A percentile compares a stretch with the other conserved stretches of the same genome.
phyloP scores from a whole-genome alignment of 768 basidiomycete genomes.

The Tylopilus vinaceipallidus region DNA sequence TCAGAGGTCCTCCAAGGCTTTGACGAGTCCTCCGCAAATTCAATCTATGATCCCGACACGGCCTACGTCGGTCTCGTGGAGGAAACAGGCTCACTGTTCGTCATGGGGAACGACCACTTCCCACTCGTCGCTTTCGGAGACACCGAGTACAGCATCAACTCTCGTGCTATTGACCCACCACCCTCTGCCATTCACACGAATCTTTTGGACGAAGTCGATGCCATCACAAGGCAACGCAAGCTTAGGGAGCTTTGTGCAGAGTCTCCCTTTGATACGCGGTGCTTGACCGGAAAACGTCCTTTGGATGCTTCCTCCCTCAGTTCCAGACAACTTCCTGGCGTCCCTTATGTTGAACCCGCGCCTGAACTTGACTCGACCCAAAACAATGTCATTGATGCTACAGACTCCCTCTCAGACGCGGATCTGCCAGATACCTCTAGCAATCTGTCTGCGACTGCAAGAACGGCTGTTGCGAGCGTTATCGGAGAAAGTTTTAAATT shows the following conservation, averaged over 20 bases:
- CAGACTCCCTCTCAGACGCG: constrained; percentile 15
- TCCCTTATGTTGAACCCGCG: constrained; percentile 37
- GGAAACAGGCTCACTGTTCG: constrained; percentile 73
- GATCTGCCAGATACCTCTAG: constrained; percentile 17
- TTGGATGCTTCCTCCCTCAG: constrained; percentile 49
- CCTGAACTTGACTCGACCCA: constrained; percentile 21
- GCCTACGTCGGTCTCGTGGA: constrained; percentile 83
- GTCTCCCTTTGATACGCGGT: constrained; percentile 48
- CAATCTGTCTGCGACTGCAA: constrained; percentile 10
- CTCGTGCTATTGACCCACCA: constrained; percentile 35
- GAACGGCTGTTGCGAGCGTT: constrained; percentile 12
- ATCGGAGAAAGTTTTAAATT: constrained; percentile 15
- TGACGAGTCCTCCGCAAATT: constrained; percentile 33
- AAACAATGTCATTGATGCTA: constrained; percentile 10
- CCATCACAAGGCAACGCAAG: constrained; percentile 44
- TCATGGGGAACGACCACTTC: constrained; percentile 78
- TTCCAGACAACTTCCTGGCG: constrained; percentile 61
- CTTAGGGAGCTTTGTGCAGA: constrained; percentile 39
- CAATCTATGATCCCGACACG: constrained; percentile 46
- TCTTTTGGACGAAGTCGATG: constrained; percentile 42
- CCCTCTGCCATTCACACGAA: constrained; percentile 34
- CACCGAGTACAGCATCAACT: constrained; percentile 35
- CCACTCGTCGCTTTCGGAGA: constrained; percentile 79
- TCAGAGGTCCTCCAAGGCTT: constrained; percentile 63
- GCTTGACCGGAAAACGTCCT: constrained; percentile 59